Conservation (phyloP, 78 protist species). For the slime mould (Dictyostelium discoideum) region dicty_2.7 NC_007090.3:2163501-2164000, state of each 20-base stretch:
- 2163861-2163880: not conserved
- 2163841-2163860: not conserved
- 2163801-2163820: not conserved
- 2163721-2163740: constrained; percentile 15
- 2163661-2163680: not conserved
- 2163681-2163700: constrained; percentile 14
- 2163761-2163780: not conserved
- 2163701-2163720: constrained; percentile 28
- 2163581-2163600: too few relatives aligned
- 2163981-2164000: not conserved
- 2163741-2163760: constrained; percentile 31
- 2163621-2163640: not conserved
- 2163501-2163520: too few relatives aligned
- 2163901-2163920: not conserved
- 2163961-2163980: not conserved
- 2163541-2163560: too few relatives aligned
- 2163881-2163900: not conserved
- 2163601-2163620: too few relatives aligned
- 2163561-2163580: too few relatives aligned
- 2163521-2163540: too few relatives aligned
- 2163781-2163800: not conserved
- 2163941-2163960: not conserved
- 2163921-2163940: not conserved
- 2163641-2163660: not conserved
- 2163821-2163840: not conserved